Evolutionary conservation across 202 grass and related monocot genomes (phyloP).

Genomic region (Miscanthus sacchariflorus): DNA sequence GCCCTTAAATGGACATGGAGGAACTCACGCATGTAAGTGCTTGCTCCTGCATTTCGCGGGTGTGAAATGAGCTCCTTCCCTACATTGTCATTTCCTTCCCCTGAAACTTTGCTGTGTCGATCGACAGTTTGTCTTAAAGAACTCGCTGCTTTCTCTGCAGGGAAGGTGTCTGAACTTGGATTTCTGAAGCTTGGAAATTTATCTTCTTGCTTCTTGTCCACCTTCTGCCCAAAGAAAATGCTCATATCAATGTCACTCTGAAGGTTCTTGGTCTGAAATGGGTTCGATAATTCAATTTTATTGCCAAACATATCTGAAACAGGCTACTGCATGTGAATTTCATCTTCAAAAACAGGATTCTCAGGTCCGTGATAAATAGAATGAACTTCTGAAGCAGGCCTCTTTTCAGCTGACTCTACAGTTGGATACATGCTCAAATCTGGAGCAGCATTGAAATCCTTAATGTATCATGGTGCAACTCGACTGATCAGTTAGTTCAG

Average conservation of each 20-base stretch:
- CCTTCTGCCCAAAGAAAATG: constrained; percentile 48
- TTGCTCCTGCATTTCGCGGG: neutral
- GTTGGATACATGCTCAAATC: constrained; percentile 47
- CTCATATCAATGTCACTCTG: constrained; percentile 36
- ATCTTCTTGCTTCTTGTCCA: constrained; percentile 51
- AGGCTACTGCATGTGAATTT: constrained; percentile 43
- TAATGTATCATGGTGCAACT: constrained; percentile 32
- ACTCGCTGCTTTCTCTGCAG: constrained; percentile 31
- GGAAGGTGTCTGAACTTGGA: constrained; percentile 37
- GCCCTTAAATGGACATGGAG: neutral
- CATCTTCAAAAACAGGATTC: constrained; percentile 37
- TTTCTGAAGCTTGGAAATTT: constrained; percentile 36
- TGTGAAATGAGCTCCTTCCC: neutral
- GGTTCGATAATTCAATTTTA: constrained; percentile 36
- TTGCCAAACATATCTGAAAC: constrained; percentile 39
- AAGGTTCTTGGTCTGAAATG: constrained; percentile 21
- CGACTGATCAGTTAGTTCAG: constrained; percentile 16
- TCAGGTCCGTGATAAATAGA: constrained; percentile 44
- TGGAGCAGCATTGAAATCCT: constrained; percentile 43
- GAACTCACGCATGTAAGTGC: neutral
- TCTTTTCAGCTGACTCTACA: constrained; percentile 48
- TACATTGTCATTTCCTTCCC: neutral
- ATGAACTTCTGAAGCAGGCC: constrained; percentile 35
- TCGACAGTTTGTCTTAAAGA: constrained; percentile 38
- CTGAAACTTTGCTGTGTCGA: constrained; percentile 4